These are phyloP conservation scores for Kitagawia praeruptora DNA, from an alignment of 129 eudicot genomes.

Conservation along the genomic window DNA sequence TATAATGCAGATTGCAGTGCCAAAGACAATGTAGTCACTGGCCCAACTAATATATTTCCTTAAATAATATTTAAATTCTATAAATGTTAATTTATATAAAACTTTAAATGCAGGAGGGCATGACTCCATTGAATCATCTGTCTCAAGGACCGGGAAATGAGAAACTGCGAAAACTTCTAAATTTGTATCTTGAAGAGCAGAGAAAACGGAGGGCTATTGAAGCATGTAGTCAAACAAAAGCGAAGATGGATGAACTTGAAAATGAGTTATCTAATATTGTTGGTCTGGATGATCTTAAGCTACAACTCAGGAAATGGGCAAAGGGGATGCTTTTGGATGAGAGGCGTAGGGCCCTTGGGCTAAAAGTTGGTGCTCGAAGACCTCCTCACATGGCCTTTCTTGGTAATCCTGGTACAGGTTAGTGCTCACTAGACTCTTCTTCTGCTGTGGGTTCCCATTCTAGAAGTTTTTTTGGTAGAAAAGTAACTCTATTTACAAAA, in stretches of 20 bases:
- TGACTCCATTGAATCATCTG: conserved; percentile 77
- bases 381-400: conserved; percentile 98
- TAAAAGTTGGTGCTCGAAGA: conserved; percentile 65
- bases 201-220: conserved; percentile 64
- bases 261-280: conserved; percentile 61
- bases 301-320: conserved; percentile 79
- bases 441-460: not conserved
- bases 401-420: conserved; percentile 97
- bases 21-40: conserved; percentile 61
- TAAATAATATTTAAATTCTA: not conserved
- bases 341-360: conserved; percentile 75
- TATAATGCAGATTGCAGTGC: conserved; percentile 89
- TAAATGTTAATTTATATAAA: not conserved
- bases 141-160: conserved; percentile 80
- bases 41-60: conserved; percentile 1
- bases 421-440: not conserved
- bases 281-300: conserved; percentile 66
- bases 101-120: conserved; percentile 51
- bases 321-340: conserved; percentile 90
- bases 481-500: not conserved
- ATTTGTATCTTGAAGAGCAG: conserved; percentile 55
- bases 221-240: conserved; percentile 81
- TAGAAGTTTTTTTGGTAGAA: not conserved
- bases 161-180: conserved; percentile 53
- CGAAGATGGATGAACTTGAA: conserved; percentile 91